Percentiles rank a stretch among this genome's conserved stretches.
Conservation (phyloP, 2,329 filamentous ascomycete genomes). For the Calonectria crousiana region DNA sequence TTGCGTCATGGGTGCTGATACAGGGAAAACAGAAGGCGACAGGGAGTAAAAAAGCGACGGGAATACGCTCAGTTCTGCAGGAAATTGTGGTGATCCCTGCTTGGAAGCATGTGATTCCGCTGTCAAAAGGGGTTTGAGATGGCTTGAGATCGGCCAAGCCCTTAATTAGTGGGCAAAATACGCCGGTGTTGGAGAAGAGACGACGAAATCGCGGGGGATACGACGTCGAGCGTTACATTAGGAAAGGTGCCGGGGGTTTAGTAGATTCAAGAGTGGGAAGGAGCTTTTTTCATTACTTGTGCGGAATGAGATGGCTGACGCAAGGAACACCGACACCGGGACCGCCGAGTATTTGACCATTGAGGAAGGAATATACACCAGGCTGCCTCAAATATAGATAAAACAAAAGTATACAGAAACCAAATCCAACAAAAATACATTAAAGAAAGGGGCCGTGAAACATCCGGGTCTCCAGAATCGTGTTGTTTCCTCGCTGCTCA, state of each 20-base stretch:
- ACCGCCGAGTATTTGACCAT: neutral
- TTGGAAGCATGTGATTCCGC: slow-evolving; percentile 26
- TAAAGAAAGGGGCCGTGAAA: neutral
- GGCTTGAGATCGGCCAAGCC: neutral
- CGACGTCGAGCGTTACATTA: neutral
- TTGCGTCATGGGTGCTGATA: slow-evolving; percentile 41
- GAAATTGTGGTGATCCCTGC: slow-evolving; percentile 18
- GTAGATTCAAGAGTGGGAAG: neutral
- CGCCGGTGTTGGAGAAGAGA: neutral
- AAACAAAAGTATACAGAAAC: neutral
- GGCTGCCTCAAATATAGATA: neutral
- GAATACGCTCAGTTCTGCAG: neutral
- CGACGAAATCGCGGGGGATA: neutral
- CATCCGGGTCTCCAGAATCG: neutral
- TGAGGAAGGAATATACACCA: neutral
- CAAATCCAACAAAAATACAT: no score
- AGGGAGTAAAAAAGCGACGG: neutral
- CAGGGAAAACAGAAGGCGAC: slow-evolving; percentile 4
- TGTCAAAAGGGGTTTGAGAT: slow-evolving; percentile 18
- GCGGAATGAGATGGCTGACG: neutral
- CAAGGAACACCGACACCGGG: neutral
- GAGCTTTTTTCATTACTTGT: neutral
- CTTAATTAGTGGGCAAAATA: slow-evolving; percentile 3
- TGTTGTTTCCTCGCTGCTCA: neutral
- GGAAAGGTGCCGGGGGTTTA: no score